These are phyloP conservation scores for Linaria vulgaris DNA, from an alignment of 257 asterid species.

Conservation along the genomic window DNA sequence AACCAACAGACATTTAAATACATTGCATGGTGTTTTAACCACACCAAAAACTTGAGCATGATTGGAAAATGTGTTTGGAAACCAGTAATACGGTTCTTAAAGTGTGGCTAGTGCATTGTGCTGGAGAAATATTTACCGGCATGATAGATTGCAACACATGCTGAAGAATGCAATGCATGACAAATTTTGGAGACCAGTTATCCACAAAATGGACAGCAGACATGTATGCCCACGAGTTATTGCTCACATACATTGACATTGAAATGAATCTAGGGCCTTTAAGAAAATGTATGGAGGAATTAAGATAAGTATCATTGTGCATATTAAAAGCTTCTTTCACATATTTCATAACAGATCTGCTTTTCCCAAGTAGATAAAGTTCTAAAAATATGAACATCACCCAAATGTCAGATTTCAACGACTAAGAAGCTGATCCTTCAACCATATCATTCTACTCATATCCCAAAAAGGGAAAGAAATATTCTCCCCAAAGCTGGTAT, in stretches of 20 bases:
- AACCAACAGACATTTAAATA: not conserved
- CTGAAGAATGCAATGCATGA: not conserved
- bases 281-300: too few relatives aligned
- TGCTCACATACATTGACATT: not conserved
- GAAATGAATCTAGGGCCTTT: not conserved
- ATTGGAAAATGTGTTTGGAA: slow-evolving; percentile 4
- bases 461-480: not conserved
- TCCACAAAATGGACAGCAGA: not conserved
- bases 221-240: not conserved
- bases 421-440: not conserved
- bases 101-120: not conserved
- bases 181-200: not conserved
- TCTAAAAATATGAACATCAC: not conserved
- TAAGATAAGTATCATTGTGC: not conserved
- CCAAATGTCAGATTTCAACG: not conserved
- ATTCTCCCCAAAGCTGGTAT: not conserved
- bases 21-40: slow-evolving; percentile 1
- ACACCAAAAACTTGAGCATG: not conserved
- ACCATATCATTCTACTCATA: not conserved
- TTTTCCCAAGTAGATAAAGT: too few relatives aligned
- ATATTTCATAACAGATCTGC: not conserved
- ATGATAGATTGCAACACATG: not conserved
- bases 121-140: not conserved
- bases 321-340: not conserved
- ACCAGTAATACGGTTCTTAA: not conserved